Evolutionary conservation across 1,284 basidiomycete species (phyloP).

Genomic region (Butyriboletus appendiculatus): DNA sequence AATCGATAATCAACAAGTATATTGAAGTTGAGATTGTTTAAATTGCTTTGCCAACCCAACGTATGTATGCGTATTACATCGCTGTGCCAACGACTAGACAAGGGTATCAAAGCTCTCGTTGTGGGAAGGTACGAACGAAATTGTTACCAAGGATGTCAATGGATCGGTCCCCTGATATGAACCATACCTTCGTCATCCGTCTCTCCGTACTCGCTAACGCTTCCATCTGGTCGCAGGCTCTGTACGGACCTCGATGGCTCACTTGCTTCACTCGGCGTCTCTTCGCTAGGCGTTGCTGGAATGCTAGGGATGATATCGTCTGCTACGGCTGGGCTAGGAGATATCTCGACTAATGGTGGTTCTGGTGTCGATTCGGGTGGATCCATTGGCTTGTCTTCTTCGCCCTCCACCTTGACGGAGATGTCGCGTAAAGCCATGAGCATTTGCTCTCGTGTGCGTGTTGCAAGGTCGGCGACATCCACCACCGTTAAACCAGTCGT

Average conservation of each 20-base stretch:
- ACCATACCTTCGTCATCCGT: conserved; percentile 83
- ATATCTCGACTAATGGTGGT: conserved; percentile 1
- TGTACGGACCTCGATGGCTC: conserved; percentile 29
- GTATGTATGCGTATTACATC: conserved; percentile 17
- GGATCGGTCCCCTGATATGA: conserved; percentile 59
- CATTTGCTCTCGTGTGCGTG: conserved; percentile 73
- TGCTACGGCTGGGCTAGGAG: background rate
- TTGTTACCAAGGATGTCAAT: conserved; percentile 17
- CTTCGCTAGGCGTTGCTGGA: conserved; percentile 28
- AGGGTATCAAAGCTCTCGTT: conserved; percentile 27
- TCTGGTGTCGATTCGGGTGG: conserved; percentile 14
- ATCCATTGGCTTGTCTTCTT: conserved; percentile 22
- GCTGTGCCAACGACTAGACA: conserved; percentile 8
- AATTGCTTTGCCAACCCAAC: conserved; percentile 13
- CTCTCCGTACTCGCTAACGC: conserved; percentile 60
- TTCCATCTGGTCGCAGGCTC: conserved; percentile 37
- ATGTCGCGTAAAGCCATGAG: conserved; percentile 67
- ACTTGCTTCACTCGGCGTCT: conserved; percentile 30
- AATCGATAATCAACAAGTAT: conserved; percentile 7
- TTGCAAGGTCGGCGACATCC: conserved; percentile 66
- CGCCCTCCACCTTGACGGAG: conserved; percentile 47
- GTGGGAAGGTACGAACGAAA: conserved; percentile 5
- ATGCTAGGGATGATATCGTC: conserved; percentile 11
- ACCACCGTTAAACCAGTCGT: conserved; percentile 67
- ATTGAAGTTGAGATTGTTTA: background rate